phyloP scores from a whole-genome alignment of 257 asterid species.

The Primulina tabacum region DNA sequence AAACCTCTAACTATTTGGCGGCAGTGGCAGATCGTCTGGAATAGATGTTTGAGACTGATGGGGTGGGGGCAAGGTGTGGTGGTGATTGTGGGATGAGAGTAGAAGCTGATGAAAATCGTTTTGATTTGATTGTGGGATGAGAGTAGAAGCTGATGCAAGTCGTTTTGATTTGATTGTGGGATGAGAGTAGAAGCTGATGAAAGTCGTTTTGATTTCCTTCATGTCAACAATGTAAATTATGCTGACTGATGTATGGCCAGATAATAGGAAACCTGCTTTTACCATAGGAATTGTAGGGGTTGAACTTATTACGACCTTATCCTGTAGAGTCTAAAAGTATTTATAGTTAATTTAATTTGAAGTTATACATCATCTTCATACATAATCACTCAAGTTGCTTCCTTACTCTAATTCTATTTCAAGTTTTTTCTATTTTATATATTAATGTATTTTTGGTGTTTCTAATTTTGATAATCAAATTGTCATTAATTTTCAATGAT shows the following conservation, averaged over 20 bases:
- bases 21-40: not conserved
- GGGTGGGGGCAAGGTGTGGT: not conserved
- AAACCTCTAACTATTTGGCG: not conserved
- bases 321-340: no score
- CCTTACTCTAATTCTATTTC: not conserved
- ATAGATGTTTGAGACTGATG: not conserved
- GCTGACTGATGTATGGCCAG: not conserved
- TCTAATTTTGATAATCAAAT: not conserved
- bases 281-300: no score
- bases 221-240: not conserved
- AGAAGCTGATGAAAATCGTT: not conserved
- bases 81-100: not conserved
- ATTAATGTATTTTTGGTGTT: not conserved
- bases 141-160: not conserved
- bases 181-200: not conserved
- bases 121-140: not conserved
- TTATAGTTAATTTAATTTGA: not conserved
- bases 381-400: conserved; percentile 11
- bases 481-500: conserved; percentile 13
- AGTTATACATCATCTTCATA: not conserved
- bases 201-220: not conserved
- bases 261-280: not conserved
- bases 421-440: conserved; percentile 8
- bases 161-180: not conserved
- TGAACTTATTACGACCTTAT: no score